Evolutionary conservation across 2,329 filamentous ascomycete genomes (phyloP), one percentile per base, ranked within the genome.

Genomic region (Pseudocercospora crystallina): DNA sequence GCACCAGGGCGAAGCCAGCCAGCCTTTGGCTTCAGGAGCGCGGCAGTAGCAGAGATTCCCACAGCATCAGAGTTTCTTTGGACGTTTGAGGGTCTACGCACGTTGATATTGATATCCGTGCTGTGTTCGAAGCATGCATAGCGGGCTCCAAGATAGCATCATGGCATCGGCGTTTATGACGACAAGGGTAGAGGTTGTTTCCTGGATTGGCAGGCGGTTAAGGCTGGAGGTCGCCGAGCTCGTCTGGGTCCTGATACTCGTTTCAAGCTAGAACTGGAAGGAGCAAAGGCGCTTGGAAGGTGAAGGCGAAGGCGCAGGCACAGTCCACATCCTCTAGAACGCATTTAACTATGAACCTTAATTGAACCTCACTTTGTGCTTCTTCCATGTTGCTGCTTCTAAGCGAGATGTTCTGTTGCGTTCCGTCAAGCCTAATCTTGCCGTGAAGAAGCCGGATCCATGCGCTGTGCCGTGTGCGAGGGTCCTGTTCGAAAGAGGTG

Each of bases 1-100:
- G 50, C 40, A 56, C 41, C 37, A 52, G 35, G 47, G 57, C 43
- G 55, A 58, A 51, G 40, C 48, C 32, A 61, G 55, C 51, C 39
- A 52, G 2, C 53, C 50, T 32, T 41, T 47, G 32, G 37, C 52
- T n/a, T 14, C 54, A 40, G 48, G 37, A 20, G 47, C 39, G 13
- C 38, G 49, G 26, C 30, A 36, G 39, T 50, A 53, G 38, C 20
- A 41, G 42, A 43, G 20, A 3, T 26, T 26, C 4, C 20, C 20
- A 26, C 3, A 26, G 20, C 20, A 34, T 26, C 30, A 14, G 9
- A 40, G 37, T 36, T 37, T 17, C 36, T 37, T 34, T 26, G 4
- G 20, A n/a, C 37, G 33, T n/a, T 41, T 36, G 29, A 14, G 12
- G 13, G 26, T 26, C 15, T 31, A 13, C 26, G 30, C 7, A 14